Evolutionary conservation across 2,329 filamentous ascomycete genomes (phyloP).

Genomic region (Hypoxylon sp.): DNA sequence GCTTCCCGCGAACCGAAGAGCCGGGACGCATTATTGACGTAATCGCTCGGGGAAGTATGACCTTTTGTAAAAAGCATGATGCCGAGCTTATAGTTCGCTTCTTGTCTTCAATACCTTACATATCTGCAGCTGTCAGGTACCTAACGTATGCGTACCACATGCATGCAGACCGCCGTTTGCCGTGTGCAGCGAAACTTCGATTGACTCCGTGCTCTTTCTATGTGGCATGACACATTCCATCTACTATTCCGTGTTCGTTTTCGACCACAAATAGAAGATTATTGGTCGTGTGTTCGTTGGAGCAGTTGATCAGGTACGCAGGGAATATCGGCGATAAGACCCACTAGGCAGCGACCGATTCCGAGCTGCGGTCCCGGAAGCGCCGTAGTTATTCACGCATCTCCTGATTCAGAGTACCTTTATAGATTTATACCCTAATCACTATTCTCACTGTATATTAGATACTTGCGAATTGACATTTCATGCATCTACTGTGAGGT

Average conservation of each 20-base stretch:
- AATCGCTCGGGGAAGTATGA: not conserved
- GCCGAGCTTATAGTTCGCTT: constrained; percentile 15
- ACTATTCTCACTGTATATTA: not conserved
- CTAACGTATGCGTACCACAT: not conserved
- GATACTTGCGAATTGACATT: not conserved
- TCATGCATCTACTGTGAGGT: too few relatives aligned
- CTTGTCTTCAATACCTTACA: not conserved
- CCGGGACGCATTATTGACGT: constrained; percentile 27
- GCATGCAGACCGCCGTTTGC: constrained; percentile 27
- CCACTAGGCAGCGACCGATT: constrained; percentile 27
- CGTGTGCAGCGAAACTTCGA: not conserved
- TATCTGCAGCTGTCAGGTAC: constrained; percentile 7
- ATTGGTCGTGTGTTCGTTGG: not conserved
- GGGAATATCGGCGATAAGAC: constrained; percentile 29
- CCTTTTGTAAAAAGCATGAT: constrained; percentile 1
- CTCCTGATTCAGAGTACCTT: not conserved
- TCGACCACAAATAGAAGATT: constrained; percentile 12
- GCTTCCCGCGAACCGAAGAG: constrained; percentile 7
- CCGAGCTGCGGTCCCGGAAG: constrained; percentile 17
- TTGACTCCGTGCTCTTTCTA: constrained; percentile 1
- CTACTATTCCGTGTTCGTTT: not conserved
- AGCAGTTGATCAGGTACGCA: not conserved
- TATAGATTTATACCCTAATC: not conserved
- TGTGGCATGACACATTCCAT: constrained; percentile 8
- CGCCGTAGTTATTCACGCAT: constrained; percentile 1